These are phyloP conservation scores for Colletotrichum sp. DNA, from an alignment of 2,329 filamentous ascomycete species.

Conservation along the genomic window DNA sequence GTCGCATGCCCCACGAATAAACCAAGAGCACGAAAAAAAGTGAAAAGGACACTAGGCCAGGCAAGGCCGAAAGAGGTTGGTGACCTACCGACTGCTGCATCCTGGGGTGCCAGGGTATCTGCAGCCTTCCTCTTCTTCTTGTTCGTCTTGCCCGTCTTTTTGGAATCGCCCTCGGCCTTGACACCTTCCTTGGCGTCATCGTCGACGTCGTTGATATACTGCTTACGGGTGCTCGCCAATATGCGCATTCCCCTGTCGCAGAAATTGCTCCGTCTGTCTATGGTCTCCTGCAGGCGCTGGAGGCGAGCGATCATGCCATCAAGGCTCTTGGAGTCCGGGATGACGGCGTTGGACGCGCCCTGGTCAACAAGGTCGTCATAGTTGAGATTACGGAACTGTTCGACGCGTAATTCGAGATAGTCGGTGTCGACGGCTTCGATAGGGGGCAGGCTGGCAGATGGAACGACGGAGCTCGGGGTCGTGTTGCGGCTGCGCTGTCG, in stretches of 20 bases:
- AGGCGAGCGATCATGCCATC: constrained; percentile 70
- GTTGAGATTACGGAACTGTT: constrained; percentile 62
- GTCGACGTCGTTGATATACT: constrained; percentile 57
- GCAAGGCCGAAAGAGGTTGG: not conserved
- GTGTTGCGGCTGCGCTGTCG: constrained; percentile 79
- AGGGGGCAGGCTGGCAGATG: constrained; percentile 57
- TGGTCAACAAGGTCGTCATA: constrained; percentile 76
- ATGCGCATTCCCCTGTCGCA: constrained; percentile 79
- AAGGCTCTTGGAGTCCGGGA: constrained; percentile 68
- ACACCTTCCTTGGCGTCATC: constrained; percentile 52
- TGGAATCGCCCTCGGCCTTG: constrained; percentile 52
- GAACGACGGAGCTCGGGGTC: constrained; percentile 66
- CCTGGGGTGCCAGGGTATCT: constrained; percentile 61
- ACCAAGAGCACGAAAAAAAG: not conserved
- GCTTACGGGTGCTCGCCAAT: constrained; percentile 69
- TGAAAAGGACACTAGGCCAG: not conserved
- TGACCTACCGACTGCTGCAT: constrained; percentile 41
- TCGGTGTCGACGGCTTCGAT: constrained; percentile 64
- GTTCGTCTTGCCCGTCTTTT: constrained; percentile 53
- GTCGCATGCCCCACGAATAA: constrained; percentile 8
- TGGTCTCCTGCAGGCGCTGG: constrained; percentile 67
- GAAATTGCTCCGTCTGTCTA: constrained; percentile 69
- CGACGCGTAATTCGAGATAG: constrained; percentile 69
- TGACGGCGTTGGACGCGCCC: constrained; percentile 58
- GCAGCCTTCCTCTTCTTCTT: constrained; percentile 81